Base-by-base conservation (phyloP, 2,329 filamentous ascomycete species). In the Epichloe elymi region DNA sequence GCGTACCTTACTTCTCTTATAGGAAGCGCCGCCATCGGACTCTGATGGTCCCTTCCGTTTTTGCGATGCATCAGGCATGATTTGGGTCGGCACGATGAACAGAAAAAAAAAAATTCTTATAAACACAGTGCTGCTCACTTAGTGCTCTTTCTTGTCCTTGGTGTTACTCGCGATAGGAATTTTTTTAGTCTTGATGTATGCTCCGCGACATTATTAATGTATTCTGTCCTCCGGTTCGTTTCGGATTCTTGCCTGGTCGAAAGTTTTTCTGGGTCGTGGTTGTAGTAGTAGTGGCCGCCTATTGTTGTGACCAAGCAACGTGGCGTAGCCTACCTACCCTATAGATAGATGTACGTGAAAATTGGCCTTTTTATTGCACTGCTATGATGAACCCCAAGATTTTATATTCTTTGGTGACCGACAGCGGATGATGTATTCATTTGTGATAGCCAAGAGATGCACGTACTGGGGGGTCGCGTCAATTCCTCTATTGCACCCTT, bases 1-100 rank as follows among this genome's bases (percentile, higher is more conserved):
- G 17, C 61, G 53, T 57, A 71, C 70, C 63, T 70, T 71, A 61
- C 67, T 71, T 59, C 64, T 71, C 56, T 73, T 73, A 23, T 51
- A 51, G 6, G 61, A 50, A 7, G 59, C 54, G 35, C 61, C 60
- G 15, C 58, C 59, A 12, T 57, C 51, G 17, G 55, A 53, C 12
- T 56, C 60, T n/a, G 58, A 56, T 42, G 61, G 58, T 20, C 63
- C 60, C 57, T 70, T 70, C 50, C 69, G 59, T 58, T 70, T 71
- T 47, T 59, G 60, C 11, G 55, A 52, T 11, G 57, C 54, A 38
- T 66, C 65, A 35, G 58, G 54, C 67, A 69, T 70, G 11, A 37
- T 46, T 20, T 11, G 36, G n/a, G 11, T 36, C 33, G 17, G 17
- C 17, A 36, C 30, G 15, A 6, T 30, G 19, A 44, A 14, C 30